Evolutionary conservation across 768 basidiomycete species (phyloP).

Genomic region (Pleurotus salmoneostramineus): DNA sequence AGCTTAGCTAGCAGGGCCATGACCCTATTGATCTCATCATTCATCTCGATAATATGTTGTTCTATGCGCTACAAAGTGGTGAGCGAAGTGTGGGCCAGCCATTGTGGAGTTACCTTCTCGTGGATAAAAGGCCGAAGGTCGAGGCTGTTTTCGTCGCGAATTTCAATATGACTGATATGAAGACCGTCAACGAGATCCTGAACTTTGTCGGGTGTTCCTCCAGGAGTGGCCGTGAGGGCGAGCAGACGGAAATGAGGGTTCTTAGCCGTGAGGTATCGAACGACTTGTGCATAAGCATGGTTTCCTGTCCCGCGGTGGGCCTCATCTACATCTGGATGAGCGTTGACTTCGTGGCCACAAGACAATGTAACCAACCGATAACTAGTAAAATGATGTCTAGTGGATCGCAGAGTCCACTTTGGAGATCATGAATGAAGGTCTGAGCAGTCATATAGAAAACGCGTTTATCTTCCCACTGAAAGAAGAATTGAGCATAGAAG

Average conservation of each 20-base stretch:
- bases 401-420: constrained; percentile 68
- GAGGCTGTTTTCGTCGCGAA: constrained; percentile 85
- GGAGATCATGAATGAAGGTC: constrained; percentile 86
- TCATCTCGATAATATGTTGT: constrained; percentile 76
- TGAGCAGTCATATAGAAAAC: constrained; percentile 97
- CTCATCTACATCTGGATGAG: constrained; percentile 61
- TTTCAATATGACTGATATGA: constrained; percentile 93
- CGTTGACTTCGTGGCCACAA: too few species aligned
- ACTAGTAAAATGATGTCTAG: constrained; percentile 83
- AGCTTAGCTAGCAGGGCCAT: constrained; percentile 63
- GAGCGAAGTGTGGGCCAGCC: not conserved
- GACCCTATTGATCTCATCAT: constrained; percentile 58
- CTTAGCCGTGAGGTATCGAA: constrained; percentile 89
- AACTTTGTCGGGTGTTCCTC: constrained; percentile 78
- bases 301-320: constrained; percentile 93
- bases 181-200: constrained; percentile 89
- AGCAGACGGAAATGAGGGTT: constrained; percentile 92
- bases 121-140: constrained; percentile 86
- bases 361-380: too few species aligned
- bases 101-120: constrained; percentile 57
- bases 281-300: constrained; percentile 86
- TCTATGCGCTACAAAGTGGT: constrained; percentile 52
- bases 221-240: constrained; percentile 95
- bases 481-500: not conserved
- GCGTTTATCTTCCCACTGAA: constrained; percentile 76